These are phyloP conservation scores for Talaromyces trachyspermus DNA, from an alignment of 495 filamentous ascomycete genomes.

Conservation along the genomic window DNA sequence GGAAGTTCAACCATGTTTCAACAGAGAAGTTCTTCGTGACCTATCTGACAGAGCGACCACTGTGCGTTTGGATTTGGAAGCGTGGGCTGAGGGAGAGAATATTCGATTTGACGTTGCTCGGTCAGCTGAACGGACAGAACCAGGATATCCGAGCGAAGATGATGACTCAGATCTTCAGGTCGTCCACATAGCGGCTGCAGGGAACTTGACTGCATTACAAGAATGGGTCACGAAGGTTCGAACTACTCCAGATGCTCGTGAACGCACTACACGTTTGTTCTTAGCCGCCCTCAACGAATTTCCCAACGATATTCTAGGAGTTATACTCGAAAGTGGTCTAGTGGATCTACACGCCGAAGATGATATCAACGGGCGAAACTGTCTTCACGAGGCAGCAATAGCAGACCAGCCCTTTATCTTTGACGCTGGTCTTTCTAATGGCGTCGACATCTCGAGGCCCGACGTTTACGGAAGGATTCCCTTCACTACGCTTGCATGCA, in stretches of 20 bases:
- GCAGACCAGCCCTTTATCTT: constrained; percentile 75
- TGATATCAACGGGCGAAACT: constrained; percentile 95
- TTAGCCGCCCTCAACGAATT: constrained; percentile 79
- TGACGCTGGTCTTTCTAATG: constrained; percentile 57
- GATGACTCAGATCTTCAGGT: constrained; percentile 81
- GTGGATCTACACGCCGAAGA: constrained; percentile 86
- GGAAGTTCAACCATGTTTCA: constrained; percentile 97
- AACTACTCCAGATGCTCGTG: constrained; percentile 49
- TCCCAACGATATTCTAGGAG: constrained; percentile 65
- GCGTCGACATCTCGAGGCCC: constrained; percentile 65
- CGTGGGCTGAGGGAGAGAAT: constrained; percentile 94
- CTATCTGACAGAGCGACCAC: constrained; percentile 94
- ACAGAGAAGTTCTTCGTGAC: constrained; percentile 90
- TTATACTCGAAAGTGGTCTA: constrained; percentile 70
- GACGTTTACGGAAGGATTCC: constrained; percentile 94
- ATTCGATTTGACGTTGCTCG: constrained; percentile 65
- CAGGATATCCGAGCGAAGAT: constrained; percentile 62
- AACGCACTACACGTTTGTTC: constrained; percentile 81
- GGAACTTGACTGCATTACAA: constrained; percentile 54
- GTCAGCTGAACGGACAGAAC: constrained; percentile 53
- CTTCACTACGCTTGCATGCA: constrained; percentile 96
- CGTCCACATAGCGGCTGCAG: constrained; percentile 74
- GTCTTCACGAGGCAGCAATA: constrained; percentile 89
- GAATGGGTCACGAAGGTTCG: constrained; percentile 56
- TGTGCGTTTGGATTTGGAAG: constrained; percentile 82